Base-by-base conservation (phyloP, 345 rosid species). In the Citrus reticulata region DNA sequence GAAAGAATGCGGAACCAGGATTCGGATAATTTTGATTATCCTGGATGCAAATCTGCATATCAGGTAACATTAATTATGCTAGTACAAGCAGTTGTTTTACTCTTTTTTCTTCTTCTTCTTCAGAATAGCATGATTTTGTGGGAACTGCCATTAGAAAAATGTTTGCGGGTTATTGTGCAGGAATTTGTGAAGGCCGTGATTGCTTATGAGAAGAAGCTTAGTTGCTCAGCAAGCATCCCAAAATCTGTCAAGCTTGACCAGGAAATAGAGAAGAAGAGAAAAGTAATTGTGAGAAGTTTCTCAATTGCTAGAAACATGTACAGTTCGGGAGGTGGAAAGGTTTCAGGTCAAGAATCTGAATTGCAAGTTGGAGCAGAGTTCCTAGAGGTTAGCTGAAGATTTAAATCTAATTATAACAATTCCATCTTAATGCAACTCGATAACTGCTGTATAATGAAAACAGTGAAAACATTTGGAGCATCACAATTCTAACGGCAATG, bases 121-220 rank as follows among this genome's bases (percentile, higher is more conserved):
- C 35, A 42, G 35, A 55, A 1, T 54, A 10, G 10, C 40, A 57
- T 37, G 1, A 20, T 46, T 24, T 65, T 6, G 20, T 19, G 20
- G 19, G 32, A 62, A 62, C 35, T 2, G 13, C 24, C 29, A 5
- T 29, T 2, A 70, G 49, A 35, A 13, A 22, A 57, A 72, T 9
- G 0, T 73, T 37, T 14, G 0, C 22, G 22, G 17, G 22, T 24
- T 40, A 20, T 49, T 60, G 13, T 69, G 85, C 32, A 87, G 88
- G 91, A 87, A 80, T 89, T 89, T 78, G 93, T 88, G 37, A 87
- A 83, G 86, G 93, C 93, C 19, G 91, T 80, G 71, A 81, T 72
- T n/a, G 82, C 88, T 0, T 89, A 86, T 79, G 86, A 87, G 66
- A 85, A 80, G 78, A 88, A 79, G 82, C 74, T 81, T 13, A 82